Evolutionary conservation across 805 yeast species (phyloP), one percentile per base, ranked within the genome.

Genomic region (Kuraishia cidri): DNA sequence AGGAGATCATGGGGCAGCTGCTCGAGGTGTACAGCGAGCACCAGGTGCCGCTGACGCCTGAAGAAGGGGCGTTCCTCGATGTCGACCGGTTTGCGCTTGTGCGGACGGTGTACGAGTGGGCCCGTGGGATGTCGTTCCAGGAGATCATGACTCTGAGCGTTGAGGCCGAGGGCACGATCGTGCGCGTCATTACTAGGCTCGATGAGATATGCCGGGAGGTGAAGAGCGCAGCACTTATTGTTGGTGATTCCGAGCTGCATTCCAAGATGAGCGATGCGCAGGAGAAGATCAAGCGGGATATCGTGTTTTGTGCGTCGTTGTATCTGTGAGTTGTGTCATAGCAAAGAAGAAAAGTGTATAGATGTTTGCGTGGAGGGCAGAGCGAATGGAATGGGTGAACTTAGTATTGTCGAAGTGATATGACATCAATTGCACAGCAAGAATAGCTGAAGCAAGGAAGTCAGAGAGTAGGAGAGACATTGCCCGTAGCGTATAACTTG

Each of bases 81-180:
- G 71, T 79, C 41, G 79, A 85, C 46, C 65, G 97, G 43, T 92
- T 92, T 56, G 95, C 90, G 0, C 66, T 92, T 47, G 83, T 86
- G 57, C 90, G 87, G 52, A 95, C 86, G 9, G 95, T 90, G 4
- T 92, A 90, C 53, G 97, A 92, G 58, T 92, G 99, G 99, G 96
- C 97, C 1, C 69, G 94, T 42, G 99, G 98, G 2, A 69, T 79
- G 66, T 70, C 94, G 1, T 92, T 92, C 62, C 80, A 81, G 42
- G 94, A 86, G 37, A 90, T 92, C 42, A 92, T 88, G 80, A 79
- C 75, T 38, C 69, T 86, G 41, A 84, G 95, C 37, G 78, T 76
- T 13, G 95, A 88, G 46, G 88, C 86, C 24, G 98, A 92, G 58
- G 99, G 99, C 26, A 84, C 95, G 0, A 92, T 92, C 49, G 98